Conservation (phyloP, 139 green algal genomes). For the Picochlorum sp. region DNA sequence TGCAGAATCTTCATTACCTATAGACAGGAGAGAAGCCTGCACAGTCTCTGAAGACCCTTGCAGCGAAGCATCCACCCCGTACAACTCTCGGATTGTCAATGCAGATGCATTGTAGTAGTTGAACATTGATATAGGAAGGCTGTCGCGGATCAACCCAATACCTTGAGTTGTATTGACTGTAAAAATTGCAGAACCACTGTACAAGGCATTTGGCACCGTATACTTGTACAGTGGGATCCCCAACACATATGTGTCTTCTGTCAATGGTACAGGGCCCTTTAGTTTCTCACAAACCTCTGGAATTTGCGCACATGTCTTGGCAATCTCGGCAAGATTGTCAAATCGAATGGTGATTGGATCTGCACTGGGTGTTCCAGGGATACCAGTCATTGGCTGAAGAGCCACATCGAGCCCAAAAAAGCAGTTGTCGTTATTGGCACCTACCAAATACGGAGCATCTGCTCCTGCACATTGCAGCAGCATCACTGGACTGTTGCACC, state of each 20-base stretch:
- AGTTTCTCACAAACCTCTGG: no score
- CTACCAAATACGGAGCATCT: no score
- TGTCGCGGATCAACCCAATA: neutral
- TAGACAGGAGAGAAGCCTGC: neutral
- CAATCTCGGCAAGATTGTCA: no score
- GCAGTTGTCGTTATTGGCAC: no score
- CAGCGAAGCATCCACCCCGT: neutral
- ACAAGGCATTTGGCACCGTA: neutral
- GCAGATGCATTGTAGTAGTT: constrained; percentile 5
- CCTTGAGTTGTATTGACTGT: neutral
- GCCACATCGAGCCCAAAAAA: no score
- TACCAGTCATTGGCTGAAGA: no score
- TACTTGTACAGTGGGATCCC: neutral
- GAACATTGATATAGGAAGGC: neutral
- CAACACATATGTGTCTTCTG: neutral
- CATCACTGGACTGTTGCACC: no score
- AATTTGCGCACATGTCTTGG: no score
- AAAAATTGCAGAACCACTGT: neutral
- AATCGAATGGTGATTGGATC: no score
- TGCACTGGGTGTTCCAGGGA: no score
- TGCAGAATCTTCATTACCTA: neutral
- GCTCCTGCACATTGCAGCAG: no score
- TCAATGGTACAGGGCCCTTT: no score
- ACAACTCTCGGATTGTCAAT: neutral
- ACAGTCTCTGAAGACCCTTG: neutral